A percentile compares a stretch with the other conserved stretches of the same genome.
Conservation (phyloP, 2,329 filamentous ascomycete genomes). For the Penicillium thymicola region DNA sequence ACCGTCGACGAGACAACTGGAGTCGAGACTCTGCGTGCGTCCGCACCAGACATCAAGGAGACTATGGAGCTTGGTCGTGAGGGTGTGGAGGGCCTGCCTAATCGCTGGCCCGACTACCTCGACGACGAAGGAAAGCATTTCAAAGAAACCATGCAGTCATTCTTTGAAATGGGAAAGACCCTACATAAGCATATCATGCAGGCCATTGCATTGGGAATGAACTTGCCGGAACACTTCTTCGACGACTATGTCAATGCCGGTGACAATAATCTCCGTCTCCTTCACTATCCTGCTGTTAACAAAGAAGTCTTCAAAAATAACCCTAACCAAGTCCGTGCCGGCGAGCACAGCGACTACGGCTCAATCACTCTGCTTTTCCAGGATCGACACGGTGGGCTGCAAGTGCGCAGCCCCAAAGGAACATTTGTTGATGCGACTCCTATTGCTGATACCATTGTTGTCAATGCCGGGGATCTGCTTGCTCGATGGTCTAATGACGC, state of each 20-base stretch:
- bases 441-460: conserved; percentile 75
- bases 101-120: conserved; percentile 68
- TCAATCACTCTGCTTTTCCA: conserved; percentile 55
- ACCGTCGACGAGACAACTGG: conserved; percentile 53
- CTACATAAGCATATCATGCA: conserved; percentile 78
- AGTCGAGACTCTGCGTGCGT: conserved; percentile 57
- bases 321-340: conserved; percentile 69
- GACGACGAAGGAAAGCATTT: conserved; percentile 59
- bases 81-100: conserved; percentile 61
- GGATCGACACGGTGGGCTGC: conserved; percentile 56
- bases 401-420: conserved; percentile 68
- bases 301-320: conserved; percentile 64
- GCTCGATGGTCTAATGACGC: conserved; percentile 87
- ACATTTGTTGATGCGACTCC: conserved; percentile 80
- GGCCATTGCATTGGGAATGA: conserved; percentile 79
- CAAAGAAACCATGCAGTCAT: conserved; percentile 68
- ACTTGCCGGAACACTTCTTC: conserved; percentile 68
- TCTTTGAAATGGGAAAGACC: conserved; percentile 70
- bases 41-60: conserved; percentile 55
- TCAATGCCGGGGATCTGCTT: conserved; percentile 85
- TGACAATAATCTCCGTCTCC: conserved; percentile 68
- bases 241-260: conserved; percentile 68
- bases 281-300: conserved; percentile 71
- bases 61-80: conserved; percentile 61
- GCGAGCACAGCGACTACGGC: conserved; percentile 69